phyloP scores from a whole-genome alignment of 2,329 filamentous ascomycete species.

The Fusarium liriodendri region DNA sequence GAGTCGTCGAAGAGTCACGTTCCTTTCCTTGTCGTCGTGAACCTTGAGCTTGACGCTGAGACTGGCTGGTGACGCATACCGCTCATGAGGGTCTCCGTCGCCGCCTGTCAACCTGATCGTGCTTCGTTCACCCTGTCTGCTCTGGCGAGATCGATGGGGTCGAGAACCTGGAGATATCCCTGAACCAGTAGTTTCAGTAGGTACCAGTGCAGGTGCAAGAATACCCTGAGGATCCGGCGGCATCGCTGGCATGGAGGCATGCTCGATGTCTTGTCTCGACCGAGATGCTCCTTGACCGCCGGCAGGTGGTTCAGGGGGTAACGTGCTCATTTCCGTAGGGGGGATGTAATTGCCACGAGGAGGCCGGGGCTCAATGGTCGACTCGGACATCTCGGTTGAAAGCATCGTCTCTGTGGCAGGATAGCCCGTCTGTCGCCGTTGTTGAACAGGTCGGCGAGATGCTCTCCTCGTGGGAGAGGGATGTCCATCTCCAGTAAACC shows the following conservation, averaged over 20 bases:
- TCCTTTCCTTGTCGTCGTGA: slow-evolving; percentile 69
- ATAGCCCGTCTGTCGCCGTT: slow-evolving; percentile 47
- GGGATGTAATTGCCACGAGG: slow-evolving; percentile 42
- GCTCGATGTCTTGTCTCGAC: slow-evolving; percentile 54
- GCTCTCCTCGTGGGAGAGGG: slow-evolving; percentile 58
- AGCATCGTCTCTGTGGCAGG: slow-evolving; percentile 41
- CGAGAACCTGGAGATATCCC: slow-evolving; percentile 48
- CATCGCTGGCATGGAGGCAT: slow-evolving; percentile 65
- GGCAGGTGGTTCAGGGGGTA: slow-evolving; percentile 36
- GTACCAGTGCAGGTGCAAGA: slow-evolving; percentile 38
- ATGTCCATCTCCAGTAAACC: slow-evolving; percentile 77
- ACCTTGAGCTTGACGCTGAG: slow-evolving; percentile 70
- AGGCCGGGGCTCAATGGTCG: slow-evolving; percentile 47
- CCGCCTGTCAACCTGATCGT: slow-evolving; percentile 55
- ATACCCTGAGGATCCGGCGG: slow-evolving; percentile 63
- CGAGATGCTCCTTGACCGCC: slow-evolving; percentile 48
- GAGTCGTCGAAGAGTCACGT: slow-evolving; percentile 70
- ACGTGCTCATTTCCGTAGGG: slow-evolving; percentile 35
- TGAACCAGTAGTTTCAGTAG: slow-evolving; percentile 46
- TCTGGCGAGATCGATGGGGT: slow-evolving; percentile 58
- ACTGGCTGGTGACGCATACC: slow-evolving; percentile 55
- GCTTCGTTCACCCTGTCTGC: slow-evolving; percentile 56
- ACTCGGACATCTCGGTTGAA: slow-evolving; percentile 51
- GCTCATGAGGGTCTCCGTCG: slow-evolving; percentile 57
- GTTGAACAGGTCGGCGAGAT: slow-evolving; percentile 45